Base-by-base conservation (phyloP, 2,329 filamentous ascomycete species). In the Bipolaris cookei region DNA sequence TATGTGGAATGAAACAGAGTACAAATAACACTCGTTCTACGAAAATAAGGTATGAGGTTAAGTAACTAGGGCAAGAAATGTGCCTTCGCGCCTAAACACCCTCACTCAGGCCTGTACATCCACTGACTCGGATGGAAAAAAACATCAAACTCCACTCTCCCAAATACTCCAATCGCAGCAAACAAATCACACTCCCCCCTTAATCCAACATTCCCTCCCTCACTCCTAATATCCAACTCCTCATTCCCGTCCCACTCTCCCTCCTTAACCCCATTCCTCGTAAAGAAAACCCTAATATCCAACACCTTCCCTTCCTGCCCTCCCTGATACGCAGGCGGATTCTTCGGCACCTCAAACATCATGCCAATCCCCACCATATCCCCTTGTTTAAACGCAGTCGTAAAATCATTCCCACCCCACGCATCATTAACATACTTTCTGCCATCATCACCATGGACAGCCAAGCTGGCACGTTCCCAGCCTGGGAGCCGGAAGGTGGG, bases 381-480 rank as follows among this genome's bases (percentile, higher is more conserved):
- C 14, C 88, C 88, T 0, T 77, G 76, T n/a, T 77, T 73, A 70
- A 92, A 92, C 4, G 86, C 81, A 8, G 72, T 66, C 0, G 87
- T 87, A 61, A 93, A 93, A 54, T 86, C 81, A 61, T 85, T 84
- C 16, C 91, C 91, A 20, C 91, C 90, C 80, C 84, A 89, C 6
- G 82, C 82, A 72, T 94, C 89, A 70, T 92, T 91, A 67, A 92
- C 82, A 72, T 89, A 95, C 73, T 84, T 84, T 66, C 88, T 83
- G 0, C 91, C 91, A 73, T 94, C 91, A 73, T 94, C 91, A 44
- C 88, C 87, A 72, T 94, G 91, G n/a, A 94, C 86, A 1, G 82
- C 91, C 13, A 93, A 69, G 61, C 86, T 89, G 16, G 85, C 90
- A 32, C 90, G 84, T 71, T 95, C 89, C 91, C 90, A 94, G 1